A percentile compares a stretch with the other conserved stretches of the same genome.
These are phyloP conservation scores for Thielaviopsis musarum DNA, from an alignment of 2,329 filamentous ascomycete species.

Conservation along the genomic window DNA sequence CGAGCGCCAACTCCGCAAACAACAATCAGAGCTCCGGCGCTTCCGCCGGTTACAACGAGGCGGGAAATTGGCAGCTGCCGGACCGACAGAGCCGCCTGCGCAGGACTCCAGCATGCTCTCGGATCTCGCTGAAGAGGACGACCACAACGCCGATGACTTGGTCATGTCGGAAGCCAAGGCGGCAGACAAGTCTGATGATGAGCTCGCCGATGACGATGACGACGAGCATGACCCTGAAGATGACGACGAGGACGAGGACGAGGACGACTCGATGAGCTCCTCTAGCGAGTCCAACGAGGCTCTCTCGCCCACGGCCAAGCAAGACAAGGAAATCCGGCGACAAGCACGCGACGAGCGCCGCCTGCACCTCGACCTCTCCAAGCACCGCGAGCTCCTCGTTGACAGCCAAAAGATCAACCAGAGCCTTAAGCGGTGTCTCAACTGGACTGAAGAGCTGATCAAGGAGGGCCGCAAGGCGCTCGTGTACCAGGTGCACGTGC, in stretches of 20 bases:
- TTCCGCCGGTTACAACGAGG: conserved; percentile 74
- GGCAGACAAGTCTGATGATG: background rate
- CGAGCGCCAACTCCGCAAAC: conserved; percentile 80
- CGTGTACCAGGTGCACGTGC: conserved; percentile 61
- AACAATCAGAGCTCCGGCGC: conserved; percentile 71
- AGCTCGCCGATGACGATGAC: conserved; percentile 21
- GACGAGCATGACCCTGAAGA: conserved; percentile 28
- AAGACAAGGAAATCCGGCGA: conserved; percentile 31
- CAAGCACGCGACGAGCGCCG: conserved; percentile 65
- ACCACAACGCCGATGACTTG: background rate
- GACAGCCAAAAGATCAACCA: conserved; percentile 94
- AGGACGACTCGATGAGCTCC: conserved; percentile 33
- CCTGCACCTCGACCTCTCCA: conserved; percentile 68
- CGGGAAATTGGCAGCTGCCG: conserved; percentile 50
- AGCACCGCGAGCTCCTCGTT: conserved; percentile 74
- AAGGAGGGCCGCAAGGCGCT: conserved; percentile 76
- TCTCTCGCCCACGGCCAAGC: conserved; percentile 24
- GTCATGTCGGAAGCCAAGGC: conserved; percentile 1
- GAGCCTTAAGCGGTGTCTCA: conserved; percentile 74
- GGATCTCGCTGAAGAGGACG: conserved; percentile 32
- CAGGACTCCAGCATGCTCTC: conserved; percentile 27
- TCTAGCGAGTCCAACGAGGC: conserved; percentile 28
- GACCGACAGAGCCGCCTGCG: conserved; percentile 28
- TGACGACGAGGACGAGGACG: conserved; percentile 25
- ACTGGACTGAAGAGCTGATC: conserved; percentile 82